phyloP scores from a whole-genome alignment of 1,139 yeast species.

The Blastobotrys apis region DNA sequence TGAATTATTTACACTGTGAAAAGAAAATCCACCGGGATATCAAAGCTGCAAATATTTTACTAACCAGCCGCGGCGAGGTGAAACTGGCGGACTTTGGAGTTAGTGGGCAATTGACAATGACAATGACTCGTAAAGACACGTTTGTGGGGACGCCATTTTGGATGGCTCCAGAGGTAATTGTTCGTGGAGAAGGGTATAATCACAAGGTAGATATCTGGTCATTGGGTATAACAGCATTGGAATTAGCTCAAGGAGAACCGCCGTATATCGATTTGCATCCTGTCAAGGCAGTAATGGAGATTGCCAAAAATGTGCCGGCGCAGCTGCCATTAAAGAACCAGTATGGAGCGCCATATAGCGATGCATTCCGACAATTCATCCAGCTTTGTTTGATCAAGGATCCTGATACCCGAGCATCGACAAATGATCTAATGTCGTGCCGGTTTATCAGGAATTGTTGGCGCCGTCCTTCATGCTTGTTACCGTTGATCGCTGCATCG shows the following conservation, averaged over 20 bases:
- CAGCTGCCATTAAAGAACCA: constrained; percentile 39
- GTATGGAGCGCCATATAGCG: constrained; percentile 37
- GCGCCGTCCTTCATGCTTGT: constrained; percentile 2
- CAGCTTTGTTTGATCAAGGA: constrained; percentile 55
- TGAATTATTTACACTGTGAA: constrained; percentile 63
- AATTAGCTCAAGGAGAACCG: constrained; percentile 66
- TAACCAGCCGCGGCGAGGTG: constrained; percentile 61
- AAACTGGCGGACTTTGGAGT: constrained; percentile 96
- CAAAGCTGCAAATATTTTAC: constrained; percentile 73
- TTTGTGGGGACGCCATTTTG: constrained; percentile 98
- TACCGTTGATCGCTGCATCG: constrained; percentile 8
- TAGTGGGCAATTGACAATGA: constrained; percentile 74
- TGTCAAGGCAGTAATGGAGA: constrained; percentile 65
- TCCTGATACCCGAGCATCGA: constrained; percentile 44
- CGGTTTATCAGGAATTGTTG: constrained; percentile 10
- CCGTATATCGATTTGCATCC: constrained; percentile 60
- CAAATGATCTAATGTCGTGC: constrained; percentile 22
- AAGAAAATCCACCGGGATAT: constrained; percentile 82
- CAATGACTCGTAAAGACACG: constrained; percentile 69
- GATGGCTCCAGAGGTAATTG: constrained; percentile 97
- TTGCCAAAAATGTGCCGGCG: constrained; percentile 71
- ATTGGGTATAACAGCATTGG: constrained; percentile 68
- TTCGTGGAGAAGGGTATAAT: constrained; percentile 73
- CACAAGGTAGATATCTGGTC: constrained; percentile 92
- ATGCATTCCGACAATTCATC: constrained; percentile 56